These are phyloP conservation scores for Physcomitrellopsis africana DNA, from an alignment of 225 moss, liverwort and hornwort species.

Conservation along the genomic window DNA sequence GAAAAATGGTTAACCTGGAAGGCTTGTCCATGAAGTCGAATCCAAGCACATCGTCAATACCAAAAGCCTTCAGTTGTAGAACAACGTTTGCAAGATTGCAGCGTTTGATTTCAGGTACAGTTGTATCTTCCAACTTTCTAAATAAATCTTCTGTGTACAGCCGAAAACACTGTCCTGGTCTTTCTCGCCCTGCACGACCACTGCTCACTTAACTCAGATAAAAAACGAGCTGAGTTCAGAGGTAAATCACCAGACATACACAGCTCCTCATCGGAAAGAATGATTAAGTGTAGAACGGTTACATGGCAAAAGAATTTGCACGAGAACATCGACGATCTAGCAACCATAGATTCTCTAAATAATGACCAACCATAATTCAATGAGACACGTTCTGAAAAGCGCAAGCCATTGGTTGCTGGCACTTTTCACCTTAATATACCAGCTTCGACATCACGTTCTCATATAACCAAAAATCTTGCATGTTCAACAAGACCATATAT, in stretches of 20 bases:
- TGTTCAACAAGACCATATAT: not conserved
- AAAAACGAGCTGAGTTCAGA: not conserved
- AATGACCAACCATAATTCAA: not conserved
- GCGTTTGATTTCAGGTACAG: conserved; percentile 93
- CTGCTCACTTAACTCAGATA: conserved; percentile 68
- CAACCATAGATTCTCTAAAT: not conserved
- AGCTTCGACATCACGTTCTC: not conserved
- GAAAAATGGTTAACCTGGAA: conserved; percentile 56
- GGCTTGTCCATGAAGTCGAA: conserved; percentile 99
- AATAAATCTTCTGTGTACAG: conserved; percentile 84
- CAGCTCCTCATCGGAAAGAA: not conserved
- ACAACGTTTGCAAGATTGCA: conserved; percentile 92
- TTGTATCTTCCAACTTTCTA: conserved; percentile 75
- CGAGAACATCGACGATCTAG: not conserved
- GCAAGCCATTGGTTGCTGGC: not conserved
- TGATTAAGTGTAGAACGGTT: not conserved
- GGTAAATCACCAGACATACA: not conserved
- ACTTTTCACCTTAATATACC: not conserved
- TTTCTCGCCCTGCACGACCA: conserved; percentile 99
- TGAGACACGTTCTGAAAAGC: not conserved
- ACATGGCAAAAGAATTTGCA: conserved; percentile 4
- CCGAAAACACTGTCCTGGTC: conserved; percentile 95
- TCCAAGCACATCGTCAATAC: conserved; percentile 89
- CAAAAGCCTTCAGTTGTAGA: conserved; percentile 94
- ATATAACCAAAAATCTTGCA: conserved; percentile 1